Evolutionary conservation across 1,139 yeast species (phyloP).

Genomic region (Pichia sp.): DNA sequence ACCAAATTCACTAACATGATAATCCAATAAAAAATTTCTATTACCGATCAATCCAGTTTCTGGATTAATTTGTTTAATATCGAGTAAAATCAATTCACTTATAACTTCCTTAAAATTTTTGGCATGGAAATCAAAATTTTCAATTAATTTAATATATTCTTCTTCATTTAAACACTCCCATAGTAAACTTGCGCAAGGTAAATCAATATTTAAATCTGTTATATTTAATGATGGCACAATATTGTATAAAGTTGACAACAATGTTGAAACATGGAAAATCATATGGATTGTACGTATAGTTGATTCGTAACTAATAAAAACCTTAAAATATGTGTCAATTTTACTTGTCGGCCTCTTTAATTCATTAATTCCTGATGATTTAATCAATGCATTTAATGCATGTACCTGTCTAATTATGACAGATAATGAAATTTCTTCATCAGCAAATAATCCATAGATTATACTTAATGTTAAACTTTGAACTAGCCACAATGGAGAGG

Average conservation of each 20-base stretch:
- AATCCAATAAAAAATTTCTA: constrained; percentile 25
- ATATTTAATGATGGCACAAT: constrained; percentile 33
- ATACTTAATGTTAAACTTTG: constrained; percentile 69
- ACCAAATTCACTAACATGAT: constrained; percentile 35
- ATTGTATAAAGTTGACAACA: constrained; percentile 39
- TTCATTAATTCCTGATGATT: constrained; percentile 42
- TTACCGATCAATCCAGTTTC: constrained; percentile 21
- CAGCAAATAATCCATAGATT: constrained; percentile 68
- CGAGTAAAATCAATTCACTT: constrained; percentile 22
- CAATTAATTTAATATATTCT: constrained; percentile 25
- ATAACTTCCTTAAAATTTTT: constrained; percentile 26
- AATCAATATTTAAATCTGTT: constrained; percentile 34
- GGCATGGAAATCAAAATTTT: constrained; percentile 28
- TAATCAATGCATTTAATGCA: constrained; percentile 65
- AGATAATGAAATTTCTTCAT: constrained; percentile 54
- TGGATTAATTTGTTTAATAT: constrained; percentile 16
- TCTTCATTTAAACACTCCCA: constrained; percentile 28
- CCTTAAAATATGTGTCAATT: constrained; percentile 25
- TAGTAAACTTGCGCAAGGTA: constrained; percentile 32
- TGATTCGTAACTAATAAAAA: constrained; percentile 52
- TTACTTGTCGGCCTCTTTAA: constrained; percentile 22
- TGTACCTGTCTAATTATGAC: constrained; percentile 67
- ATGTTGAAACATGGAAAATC: constrained; percentile 41
- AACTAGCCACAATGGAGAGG: constrained; percentile 65
- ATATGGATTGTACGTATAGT: constrained; percentile 41